Evolutionary conservation across 1,284 basidiomycete genomes (phyloP).

Genomic region (Mycosarcoma maydis): DNA sequence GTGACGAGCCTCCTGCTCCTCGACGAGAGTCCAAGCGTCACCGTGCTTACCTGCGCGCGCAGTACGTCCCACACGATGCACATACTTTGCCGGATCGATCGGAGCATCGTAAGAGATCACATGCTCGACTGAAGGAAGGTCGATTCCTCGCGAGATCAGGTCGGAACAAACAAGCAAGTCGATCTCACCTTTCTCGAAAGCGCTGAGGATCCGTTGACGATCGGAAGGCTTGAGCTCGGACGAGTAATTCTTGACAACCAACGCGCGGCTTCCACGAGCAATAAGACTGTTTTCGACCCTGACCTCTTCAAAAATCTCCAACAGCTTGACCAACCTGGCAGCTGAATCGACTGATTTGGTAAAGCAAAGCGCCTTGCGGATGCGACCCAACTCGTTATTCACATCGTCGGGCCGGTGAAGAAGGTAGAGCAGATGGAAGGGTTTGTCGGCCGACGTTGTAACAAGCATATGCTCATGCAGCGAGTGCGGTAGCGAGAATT

Average conservation of each 20-base stretch:
- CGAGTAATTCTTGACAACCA: constrained; percentile 73
- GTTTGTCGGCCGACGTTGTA: constrained; percentile 82
- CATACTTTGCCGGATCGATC: constrained; percentile 96
- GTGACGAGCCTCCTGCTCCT: constrained; percentile 80
- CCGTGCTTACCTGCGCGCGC: constrained; percentile 88
- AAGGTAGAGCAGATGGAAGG: constrained; percentile 87
- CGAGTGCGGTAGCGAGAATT: constrained; percentile 57
- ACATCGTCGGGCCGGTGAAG: constrained; percentile 70
- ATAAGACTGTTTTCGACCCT: constrained; percentile 27
- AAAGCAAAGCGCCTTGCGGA: constrained; percentile 85
- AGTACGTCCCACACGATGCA: constrained; percentile 93
- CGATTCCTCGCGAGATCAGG: constrained; percentile 94
- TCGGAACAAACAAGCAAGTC: constrained; percentile 93
- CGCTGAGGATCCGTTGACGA: constrained; percentile 79
- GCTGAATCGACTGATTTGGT: constrained; percentile 95
- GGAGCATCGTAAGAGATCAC: constrained; percentile 95
- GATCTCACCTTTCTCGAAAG: constrained; percentile 82
- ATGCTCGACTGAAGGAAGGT: constrained; percentile 87
- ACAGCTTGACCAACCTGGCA: constrained; percentile 79
- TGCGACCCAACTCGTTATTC: neutral
- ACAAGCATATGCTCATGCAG: constrained; percentile 77
- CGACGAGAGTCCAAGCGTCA: constrained; percentile 91
- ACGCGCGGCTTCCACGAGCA: constrained; percentile 66
- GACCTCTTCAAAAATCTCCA: constrained; percentile 79
- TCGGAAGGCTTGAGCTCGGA: constrained; percentile 82